Evolutionary conservation across 345 rosid genomes (phyloP).

Genomic region (Adansonia digitata): DNA sequence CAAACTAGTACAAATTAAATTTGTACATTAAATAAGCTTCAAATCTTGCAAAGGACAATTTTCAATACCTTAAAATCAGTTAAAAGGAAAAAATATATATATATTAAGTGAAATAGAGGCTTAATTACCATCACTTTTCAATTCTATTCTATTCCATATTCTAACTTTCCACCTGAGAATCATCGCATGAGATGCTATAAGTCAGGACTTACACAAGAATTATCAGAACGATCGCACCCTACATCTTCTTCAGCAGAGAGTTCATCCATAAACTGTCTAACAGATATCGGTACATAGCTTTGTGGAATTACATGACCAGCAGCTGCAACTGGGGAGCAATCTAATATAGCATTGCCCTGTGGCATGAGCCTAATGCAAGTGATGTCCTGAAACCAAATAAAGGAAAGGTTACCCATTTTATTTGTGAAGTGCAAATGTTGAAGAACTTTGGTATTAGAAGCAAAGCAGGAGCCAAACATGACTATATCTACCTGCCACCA

Average conservation of each 20-base stretch:
- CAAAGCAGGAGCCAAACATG: constrained; percentile 8
- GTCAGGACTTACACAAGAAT: constrained; percentile 49
- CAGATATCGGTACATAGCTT: constrained; percentile 86
- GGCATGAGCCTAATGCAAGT: constrained; percentile 91
- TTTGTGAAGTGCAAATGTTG: background rate
- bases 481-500: constrained; percentile 67
- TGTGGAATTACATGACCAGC: constrained; percentile 95
- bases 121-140: background rate
- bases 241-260: constrained; percentile 92
- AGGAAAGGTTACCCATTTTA: constrained; percentile 11
- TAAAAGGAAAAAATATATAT: background rate
- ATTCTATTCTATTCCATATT: background rate
- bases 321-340: constrained; percentile 92
- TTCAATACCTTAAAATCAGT: background rate
- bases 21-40: background rate
- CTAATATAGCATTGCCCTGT: constrained; percentile 87
- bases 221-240: constrained; percentile 52
- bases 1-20: background rate
- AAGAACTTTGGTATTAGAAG: constrained; percentile 2
- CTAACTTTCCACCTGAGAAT: background rate
- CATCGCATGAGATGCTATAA: background rate
- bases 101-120: background rate
- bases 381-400: constrained; percentile 54
- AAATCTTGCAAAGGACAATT: background rate
- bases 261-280: constrained; percentile 97